Conservation (phyloP, 345 rosid species). For the Euphorbia pulcherrima region DNA sequence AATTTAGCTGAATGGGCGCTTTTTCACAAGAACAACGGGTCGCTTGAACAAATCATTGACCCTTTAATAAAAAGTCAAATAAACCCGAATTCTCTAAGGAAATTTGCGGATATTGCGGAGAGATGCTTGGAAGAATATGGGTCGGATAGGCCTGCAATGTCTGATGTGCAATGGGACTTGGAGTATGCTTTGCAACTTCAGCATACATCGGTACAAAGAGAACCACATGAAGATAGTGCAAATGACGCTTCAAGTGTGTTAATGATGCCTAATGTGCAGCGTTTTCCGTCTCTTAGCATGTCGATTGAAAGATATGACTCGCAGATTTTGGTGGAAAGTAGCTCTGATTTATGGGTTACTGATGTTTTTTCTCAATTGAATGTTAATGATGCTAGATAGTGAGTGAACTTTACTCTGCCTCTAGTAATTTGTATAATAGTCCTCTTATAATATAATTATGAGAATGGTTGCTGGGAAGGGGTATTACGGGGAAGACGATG, state of each 20-base stretch:
- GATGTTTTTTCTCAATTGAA: conserved; percentile 33
- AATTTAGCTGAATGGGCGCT: conserved; percentile 55
- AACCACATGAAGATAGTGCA: conserved; percentile 27
- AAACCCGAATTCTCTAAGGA: conserved; percentile 40
- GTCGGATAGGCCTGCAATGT: conserved; percentile 51
- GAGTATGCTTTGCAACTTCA: conserved; percentile 46
- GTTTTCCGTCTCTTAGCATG: conserved; percentile 28
- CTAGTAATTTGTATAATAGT: background rate
- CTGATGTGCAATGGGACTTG: conserved; percentile 57
- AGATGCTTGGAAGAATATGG: conserved; percentile 57
- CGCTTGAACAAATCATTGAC: conserved; percentile 42
- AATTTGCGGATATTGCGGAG: conserved; percentile 44
- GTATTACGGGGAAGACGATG: conserved; percentile 8
- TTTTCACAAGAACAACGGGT: conserved; percentile 28
- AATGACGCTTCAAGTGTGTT: conserved; percentile 23
- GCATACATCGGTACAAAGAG: conserved; percentile 18
- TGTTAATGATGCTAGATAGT: conserved; percentile 30
- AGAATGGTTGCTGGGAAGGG: conserved; percentile 14
- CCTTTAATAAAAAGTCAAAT: conserved; percentile 32
- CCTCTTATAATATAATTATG: conserved; percentile 4
- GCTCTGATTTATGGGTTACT: conserved; percentile 1
- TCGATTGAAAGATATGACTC: conserved; percentile 16
- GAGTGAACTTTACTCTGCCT: background rate
- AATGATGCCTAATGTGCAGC: conserved; percentile 15
- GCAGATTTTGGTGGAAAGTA: conserved; percentile 7